Percentiles rank a stretch among this genome's conserved stretches.
These are phyloP conservation scores for Sutorius australiensis DNA, from an alignment of 768 basidiomycete species.

Conservation along the genomic window DNA sequence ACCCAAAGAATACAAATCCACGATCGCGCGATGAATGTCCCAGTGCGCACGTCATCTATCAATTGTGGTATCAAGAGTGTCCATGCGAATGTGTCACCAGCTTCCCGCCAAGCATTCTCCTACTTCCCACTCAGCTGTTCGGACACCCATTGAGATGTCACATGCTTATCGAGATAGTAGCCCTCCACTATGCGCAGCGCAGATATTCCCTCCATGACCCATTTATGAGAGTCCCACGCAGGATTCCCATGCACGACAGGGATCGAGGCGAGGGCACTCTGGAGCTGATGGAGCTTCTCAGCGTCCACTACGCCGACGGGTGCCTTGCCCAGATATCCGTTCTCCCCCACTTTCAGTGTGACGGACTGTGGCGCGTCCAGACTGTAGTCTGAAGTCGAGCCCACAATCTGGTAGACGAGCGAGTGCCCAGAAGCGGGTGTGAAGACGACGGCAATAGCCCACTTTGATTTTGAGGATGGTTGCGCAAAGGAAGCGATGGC, in stretches of 20 bases:
- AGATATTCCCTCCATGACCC: conserved; percentile 32
- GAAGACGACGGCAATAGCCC: conserved; percentile 29
- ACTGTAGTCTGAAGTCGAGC: conserved; percentile 26
- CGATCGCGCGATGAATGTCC: conserved; percentile 21
- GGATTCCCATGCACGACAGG: conserved; percentile 26
- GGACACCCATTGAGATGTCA: conserved; percentile 27
- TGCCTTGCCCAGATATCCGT: conserved; percentile 21
- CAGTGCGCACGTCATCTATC: conserved; percentile 17
- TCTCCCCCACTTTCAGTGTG: conserved; percentile 30
- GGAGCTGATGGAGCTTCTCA: conserved; percentile 27
- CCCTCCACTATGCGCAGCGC: conserved; percentile 29
- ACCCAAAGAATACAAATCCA: conserved; percentile 23
- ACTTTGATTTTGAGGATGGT: conserved; percentile 18
- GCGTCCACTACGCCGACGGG: conserved; percentile 28
- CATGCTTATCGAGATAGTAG: conserved; percentile 29
- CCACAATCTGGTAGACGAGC: conserved; percentile 30
- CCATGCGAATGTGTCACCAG: conserved; percentile 8
- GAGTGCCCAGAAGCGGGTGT: conserved; percentile 28
- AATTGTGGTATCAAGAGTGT: conserved; percentile 21
- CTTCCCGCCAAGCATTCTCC: conserved; percentile 1
- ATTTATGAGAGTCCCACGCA: conserved; percentile 27
- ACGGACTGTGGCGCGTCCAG: conserved; percentile 33
- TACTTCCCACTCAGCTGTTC: conserved; percentile 29
- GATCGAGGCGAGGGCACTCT: conserved; percentile 26
- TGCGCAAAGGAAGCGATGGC: conserved; percentile 28